Evolutionary conservation across 768 basidiomycete genomes (phyloP).

Genomic region (Calocera cornea): DNA sequence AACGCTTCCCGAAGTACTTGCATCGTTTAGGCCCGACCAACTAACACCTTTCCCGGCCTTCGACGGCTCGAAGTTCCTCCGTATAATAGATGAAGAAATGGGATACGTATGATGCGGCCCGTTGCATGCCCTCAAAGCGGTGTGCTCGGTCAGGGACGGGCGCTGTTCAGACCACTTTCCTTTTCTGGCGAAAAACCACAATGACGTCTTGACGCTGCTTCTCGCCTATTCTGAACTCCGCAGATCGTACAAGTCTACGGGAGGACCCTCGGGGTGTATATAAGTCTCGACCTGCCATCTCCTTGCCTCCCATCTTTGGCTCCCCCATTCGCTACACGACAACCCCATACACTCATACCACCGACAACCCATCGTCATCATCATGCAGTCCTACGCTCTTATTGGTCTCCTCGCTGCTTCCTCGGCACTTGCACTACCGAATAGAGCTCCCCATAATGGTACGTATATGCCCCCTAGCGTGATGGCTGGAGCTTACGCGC

Average conservation of each 20-base stretch:
- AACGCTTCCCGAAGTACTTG: constrained; percentile 40
- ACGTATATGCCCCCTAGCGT: not conserved
- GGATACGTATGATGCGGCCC: constrained; percentile 48
- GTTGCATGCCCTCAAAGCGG: too few relatives aligned
- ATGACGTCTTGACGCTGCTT: too few relatives aligned
- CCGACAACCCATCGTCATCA: not conserved
- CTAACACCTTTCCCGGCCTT: constrained; percentile 52
- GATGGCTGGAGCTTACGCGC: not conserved
- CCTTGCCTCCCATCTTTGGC: not conserved
- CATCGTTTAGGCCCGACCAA: constrained; percentile 31
- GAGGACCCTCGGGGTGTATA: too few relatives aligned
- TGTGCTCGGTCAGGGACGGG: too few relatives aligned
- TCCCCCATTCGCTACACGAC: not conserved
- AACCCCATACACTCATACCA: not conserved
- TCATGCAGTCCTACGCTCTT: not conserved
- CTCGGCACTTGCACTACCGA: not conserved
- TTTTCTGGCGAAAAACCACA: too few relatives aligned
- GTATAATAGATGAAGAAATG: constrained; percentile 64
- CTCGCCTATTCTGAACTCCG: too few relatives aligned
- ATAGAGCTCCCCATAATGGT: not conserved
- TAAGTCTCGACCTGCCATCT: too few relatives aligned
- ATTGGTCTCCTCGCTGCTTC: not conserved
- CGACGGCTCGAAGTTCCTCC: constrained; percentile 47
- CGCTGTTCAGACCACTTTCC: too few relatives aligned
- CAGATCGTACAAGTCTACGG: too few relatives aligned